These are phyloP conservation scores for Neurospora sp. DNA, from an alignment of 495 filamentous ascomycete genomes.

Conservation along the genomic window DNA sequence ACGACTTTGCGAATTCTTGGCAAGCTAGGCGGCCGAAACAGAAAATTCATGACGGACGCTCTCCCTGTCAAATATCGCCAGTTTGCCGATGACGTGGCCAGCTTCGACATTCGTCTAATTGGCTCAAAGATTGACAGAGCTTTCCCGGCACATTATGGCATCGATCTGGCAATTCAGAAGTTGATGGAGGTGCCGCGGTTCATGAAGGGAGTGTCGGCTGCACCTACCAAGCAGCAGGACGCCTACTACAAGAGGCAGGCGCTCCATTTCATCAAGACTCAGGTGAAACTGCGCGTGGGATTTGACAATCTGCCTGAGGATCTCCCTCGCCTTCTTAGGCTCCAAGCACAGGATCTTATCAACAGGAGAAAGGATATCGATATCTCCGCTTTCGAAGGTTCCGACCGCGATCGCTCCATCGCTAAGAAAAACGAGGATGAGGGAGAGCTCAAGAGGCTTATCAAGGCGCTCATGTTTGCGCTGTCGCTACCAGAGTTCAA, in stretches of 20 bases:
- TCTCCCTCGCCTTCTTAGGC: constrained; percentile 67
- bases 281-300: constrained; percentile 83
- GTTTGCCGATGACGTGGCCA: constrained; percentile 76
- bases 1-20: constrained; percentile 98
- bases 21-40: constrained; percentile 89
- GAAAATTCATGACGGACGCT: constrained; percentile 86
- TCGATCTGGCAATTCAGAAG: constrained; percentile 81
- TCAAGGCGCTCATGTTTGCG: constrained; percentile 83
- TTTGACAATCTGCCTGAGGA: constrained; percentile 83
- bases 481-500: constrained; percentile 72
- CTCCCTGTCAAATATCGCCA: constrained; percentile 69
- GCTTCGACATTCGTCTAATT: constrained; percentile 78
- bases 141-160: constrained; percentile 74
- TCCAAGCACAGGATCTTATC: constrained; percentile 79
- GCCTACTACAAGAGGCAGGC: constrained; percentile 88
- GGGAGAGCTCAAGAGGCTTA: constrained; percentile 64
- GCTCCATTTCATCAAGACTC: constrained; percentile 70
- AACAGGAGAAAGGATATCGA: constrained; percentile 53
- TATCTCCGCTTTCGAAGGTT: constrained; percentile 52
- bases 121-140: constrained; percentile 79
- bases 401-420: constrained; percentile 71
- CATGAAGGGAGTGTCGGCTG: constrained; percentile 19
- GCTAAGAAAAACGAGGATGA: constrained; percentile 81
- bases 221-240: constrained; percentile 55
- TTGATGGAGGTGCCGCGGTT: constrained; percentile 67